Base-by-base conservation (phyloP, 768 basidiomycete genomes). In the Tylopilus felleus region DNA sequence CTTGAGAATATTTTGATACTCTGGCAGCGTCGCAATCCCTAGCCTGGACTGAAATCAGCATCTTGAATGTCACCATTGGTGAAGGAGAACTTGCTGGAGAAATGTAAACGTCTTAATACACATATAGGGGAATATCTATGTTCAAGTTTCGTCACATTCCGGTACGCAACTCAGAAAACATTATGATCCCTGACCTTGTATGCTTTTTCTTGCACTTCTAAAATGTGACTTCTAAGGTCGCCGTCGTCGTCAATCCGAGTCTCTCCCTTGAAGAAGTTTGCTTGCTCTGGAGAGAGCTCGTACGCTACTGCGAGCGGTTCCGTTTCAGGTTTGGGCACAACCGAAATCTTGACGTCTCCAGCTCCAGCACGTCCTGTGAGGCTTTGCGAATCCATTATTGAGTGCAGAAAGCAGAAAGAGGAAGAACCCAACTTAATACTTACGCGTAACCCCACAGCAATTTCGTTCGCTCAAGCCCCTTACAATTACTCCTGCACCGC, bases 171-270 rank as follows among this genome's bases (percentile, higher is more conserved):
- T 23, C 7, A 36, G 19, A 21, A 1, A 1, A 33, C 5, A 16
- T 28, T 13, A 13, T 1, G n/a, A 6, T 17, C 5, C 51, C 62
- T 35, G 39, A 70, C 72, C 49, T 68, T 52, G 51, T 66, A 71
- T 2, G 71, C 71, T 38, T 62, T 63, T 21, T 49, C 47, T 49
- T 71, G 69, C 10, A 73, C 64, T 8, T 49, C 51, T 8, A 74
- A 19, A 25, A 74, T 65, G 48, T 74, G 73, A 14, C 44, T 23
- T 53, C 57, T 66, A 7, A 74, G 59, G 12, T 56, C 50, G 0
- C 67, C 53, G 0, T 69, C 67, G 25, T 67, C 51, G 6, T 61
- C 21, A 43, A 74, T 73, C 8, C 68, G 59, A 31, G 59, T 71
- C 58, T 66, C 52, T 7, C 21, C 25, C 49, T 67, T 70, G 52